Conservation (phyloP, 108 stramenopile genomes). For the Fragilariopsis cylindrus region DNA sequence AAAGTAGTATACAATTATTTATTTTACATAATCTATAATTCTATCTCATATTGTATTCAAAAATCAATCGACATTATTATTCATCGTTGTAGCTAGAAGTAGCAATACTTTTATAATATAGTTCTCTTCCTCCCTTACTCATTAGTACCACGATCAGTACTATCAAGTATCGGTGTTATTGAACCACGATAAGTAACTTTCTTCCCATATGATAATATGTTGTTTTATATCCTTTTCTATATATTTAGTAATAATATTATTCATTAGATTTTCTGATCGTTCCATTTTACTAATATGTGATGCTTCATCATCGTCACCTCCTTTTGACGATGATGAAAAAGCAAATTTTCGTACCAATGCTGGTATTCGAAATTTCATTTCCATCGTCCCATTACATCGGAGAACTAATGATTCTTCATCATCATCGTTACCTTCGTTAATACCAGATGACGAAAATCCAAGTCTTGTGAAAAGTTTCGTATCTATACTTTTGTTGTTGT, state of each 20-base stretch:
- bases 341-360: neutral
- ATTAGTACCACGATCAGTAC: no score
- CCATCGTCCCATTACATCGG: conserved; percentile 15
- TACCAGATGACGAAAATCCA: neutral
- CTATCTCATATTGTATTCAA: no score
- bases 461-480: conserved; percentile 11
- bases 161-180: neutral
- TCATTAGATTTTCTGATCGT: neutral
- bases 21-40: no score
- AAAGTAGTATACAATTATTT: no score
- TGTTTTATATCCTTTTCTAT: conserved; percentile 21
- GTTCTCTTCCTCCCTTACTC: no score
- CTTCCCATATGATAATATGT: conserved; percentile 9
- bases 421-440: neutral
- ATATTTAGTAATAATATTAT: conserved; percentile 11
- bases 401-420: neutral
- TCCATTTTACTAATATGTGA: no score
- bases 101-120: no score
- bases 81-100: no score
- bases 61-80: no score
- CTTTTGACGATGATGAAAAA: conserved; percentile 2
- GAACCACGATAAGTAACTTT: conserved; percentile 5
- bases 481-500: neutral
- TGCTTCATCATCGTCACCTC: neutral
- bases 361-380: conserved; percentile 23